Evolutionary conservation across 495 filamentous ascomycete genomes (phyloP), one percentile per base, ranked within the genome.

Genomic region (Parachaetomium inaequale): DNA sequence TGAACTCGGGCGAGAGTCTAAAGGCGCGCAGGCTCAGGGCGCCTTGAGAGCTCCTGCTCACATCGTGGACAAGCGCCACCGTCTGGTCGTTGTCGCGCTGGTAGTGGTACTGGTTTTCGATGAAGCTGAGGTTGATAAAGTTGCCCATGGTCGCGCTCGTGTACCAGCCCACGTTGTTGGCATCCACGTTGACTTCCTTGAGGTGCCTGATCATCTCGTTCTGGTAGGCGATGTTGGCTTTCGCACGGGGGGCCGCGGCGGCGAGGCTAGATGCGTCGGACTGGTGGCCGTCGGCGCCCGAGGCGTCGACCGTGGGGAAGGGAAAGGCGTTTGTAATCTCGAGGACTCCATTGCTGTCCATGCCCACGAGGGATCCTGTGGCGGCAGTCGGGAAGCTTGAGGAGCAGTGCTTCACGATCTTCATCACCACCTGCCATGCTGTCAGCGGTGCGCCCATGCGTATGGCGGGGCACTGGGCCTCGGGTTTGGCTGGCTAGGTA

Each of bases 101-200:
- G 79, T 96, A 98, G 78, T 90, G 89, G 76, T 87, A 93, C 77
- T 97, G 94, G 76, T 98, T 98, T 82, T 98, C 94, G 79, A 98
- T 90, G 71, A 96, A 92, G 80, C 89, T 91, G 68, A 87, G 75
- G 79, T 90, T 96, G 78, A 98, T 84, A 62, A 98, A 98, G 82
- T 97, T 97, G 72, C 94, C 95, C 86, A 98, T 94, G 77, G 92
- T 96, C 61, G 93, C 92, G 76, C 92, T 97, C 58, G 91, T 96
- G 77, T 98, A 98, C 93, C 93, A 98, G 61, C 94, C 94, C 58
- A 95, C 92, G 68, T 91, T 96, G 80, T 98, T 96, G 63, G 94
- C 94, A 75, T 98, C 94, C 58, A 98, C 90, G 72, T 98, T 98
- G 67, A 98, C 95, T 76, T 97, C 95, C 71, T 92, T 86, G 40